Evolutionary conservation across 1,284 basidiomycete species (phyloP), one percentile per base, ranked within the genome.

Genomic region (Wolfiporia cocos): DNA sequence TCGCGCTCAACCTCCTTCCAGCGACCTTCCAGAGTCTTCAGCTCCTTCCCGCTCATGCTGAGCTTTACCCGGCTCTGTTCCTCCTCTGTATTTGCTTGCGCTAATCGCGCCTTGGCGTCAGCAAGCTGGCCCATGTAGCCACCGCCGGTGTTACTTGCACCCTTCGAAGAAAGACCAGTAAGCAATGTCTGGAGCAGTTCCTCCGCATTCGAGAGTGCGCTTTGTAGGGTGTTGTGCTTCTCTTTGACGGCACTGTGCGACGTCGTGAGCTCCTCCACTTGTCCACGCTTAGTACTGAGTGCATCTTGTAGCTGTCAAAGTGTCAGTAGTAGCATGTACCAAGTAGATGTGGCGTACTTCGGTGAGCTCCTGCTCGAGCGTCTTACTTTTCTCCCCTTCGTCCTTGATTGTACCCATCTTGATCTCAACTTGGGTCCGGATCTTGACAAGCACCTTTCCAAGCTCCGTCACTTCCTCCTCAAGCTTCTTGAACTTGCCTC

Each of bases 81-180:
- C 44, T 92, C 87, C 56, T 95, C 92, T 0, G 92, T 86, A 5
- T 76, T 70, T 0, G 86, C 86, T 34, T 89, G 83, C 0, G 91
- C 81, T 1, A 87, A 69, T 7, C 81, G 78, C 2, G 79, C 78
- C 49, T 82, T 81, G 0, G 93, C 91, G n/a, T 90, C 85, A 2
- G 93, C 90, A 20, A 99, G 77, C 60, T 97, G 93, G 21, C 94
- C 96, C 79, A 98, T 86, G 64, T 97, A 99, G 0, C 94, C 94
- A 9, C 94, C 93, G 7, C 92, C 86, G 3, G 80, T 76, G 30
- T 72, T 73, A 29, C 73, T 76, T 5, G 80, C 81, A 1, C 88
- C 55, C 34, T 50, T 54, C 6, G 76, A 73, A 0, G 92, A 86
- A 15, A 99, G 79, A 36, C 96, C 96, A 0, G 95, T 99, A 32